A percentile compares a stretch with the other conserved stretches of the same genome.
Conservation (phyloP, 1,284 basidiomycete species). For the Malassezia arunalokei region DNA sequence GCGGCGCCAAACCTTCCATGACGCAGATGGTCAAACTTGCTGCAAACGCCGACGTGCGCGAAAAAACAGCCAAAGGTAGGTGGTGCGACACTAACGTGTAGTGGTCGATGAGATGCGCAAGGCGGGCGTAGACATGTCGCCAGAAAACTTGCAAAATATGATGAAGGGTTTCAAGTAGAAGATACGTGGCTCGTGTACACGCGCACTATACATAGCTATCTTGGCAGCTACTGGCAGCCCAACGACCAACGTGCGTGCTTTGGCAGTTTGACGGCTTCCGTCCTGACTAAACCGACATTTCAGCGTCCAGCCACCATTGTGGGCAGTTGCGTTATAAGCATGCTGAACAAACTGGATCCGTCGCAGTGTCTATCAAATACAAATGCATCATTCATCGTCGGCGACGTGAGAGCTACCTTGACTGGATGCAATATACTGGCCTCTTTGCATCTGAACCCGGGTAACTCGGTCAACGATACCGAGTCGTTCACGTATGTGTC, state of each 20-base stretch:
- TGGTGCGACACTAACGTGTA: constrained; percentile 2
- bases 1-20: constrained; percentile 28
- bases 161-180: constrained; percentile 20
- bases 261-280: no score
- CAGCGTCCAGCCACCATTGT: no score
- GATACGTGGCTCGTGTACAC: neutral
- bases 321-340: no score
- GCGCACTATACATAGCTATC: no score
- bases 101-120: constrained; percentile 36
- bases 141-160: constrained; percentile 26
- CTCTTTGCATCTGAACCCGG: neutral
- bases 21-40: constrained; percentile 30
- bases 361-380: neutral
- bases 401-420: neutral
- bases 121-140: constrained; percentile 32
- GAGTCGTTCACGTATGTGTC: neutral
- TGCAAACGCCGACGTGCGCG: constrained; percentile 23
- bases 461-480: neutral
- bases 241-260: no score
- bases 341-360: neutral
- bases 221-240: no score
- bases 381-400: neutral
- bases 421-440: neutral
- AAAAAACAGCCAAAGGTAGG: constrained; percentile 30
- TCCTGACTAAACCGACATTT: no score